phyloP scores from a whole-genome alignment of 2,329 filamentous ascomycete genomes.

The Cladosporium velox region DNA sequence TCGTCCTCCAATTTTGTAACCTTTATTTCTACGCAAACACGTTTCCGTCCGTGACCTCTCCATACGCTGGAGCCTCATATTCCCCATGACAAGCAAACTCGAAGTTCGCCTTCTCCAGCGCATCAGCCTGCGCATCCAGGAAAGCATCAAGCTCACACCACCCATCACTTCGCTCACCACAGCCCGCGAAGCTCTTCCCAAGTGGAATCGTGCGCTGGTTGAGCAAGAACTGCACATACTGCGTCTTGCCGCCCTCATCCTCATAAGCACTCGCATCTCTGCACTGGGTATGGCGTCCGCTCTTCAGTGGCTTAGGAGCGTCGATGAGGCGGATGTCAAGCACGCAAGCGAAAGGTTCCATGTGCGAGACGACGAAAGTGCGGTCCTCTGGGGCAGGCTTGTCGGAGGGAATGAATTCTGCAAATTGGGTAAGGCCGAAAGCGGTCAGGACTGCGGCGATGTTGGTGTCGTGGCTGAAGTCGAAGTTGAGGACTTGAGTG shows the following conservation, averaged over 20 bases:
- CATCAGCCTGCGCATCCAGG: conserved; percentile 61
- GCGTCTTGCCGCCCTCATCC: conserved; percentile 52
- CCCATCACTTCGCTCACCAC: conserved; percentile 67
- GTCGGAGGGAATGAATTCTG: conserved; percentile 58
- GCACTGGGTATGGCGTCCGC: conserved; percentile 48
- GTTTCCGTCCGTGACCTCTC: conserved; percentile 51
- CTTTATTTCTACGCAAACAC: background rate
- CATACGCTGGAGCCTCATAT: conserved; percentile 53
- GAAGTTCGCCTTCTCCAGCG: conserved; percentile 61
- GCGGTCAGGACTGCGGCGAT: conserved; percentile 66
- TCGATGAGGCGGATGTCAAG: conserved; percentile 74
- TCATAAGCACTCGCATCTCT: conserved; percentile 46
- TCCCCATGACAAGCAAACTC: conserved; percentile 67
- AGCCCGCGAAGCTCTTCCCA: conserved; percentile 65
- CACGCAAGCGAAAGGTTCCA: conserved; percentile 71
- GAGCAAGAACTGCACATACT: conserved; percentile 72
- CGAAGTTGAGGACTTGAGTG: conserved; percentile 72
- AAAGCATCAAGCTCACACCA: conserved; percentile 76
- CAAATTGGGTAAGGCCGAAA: conserved; percentile 71
- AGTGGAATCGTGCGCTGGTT: conserved; percentile 70
- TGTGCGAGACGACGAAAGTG: conserved; percentile 65
- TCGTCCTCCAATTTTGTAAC: background rate
- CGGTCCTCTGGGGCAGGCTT: conserved; percentile 56
- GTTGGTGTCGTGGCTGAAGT: conserved; percentile 73
- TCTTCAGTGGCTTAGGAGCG: conserved; percentile 62